Base-by-base conservation (phyloP, 495 filamentous ascomycete species). In the Hypoxylon intermedium region DNA sequence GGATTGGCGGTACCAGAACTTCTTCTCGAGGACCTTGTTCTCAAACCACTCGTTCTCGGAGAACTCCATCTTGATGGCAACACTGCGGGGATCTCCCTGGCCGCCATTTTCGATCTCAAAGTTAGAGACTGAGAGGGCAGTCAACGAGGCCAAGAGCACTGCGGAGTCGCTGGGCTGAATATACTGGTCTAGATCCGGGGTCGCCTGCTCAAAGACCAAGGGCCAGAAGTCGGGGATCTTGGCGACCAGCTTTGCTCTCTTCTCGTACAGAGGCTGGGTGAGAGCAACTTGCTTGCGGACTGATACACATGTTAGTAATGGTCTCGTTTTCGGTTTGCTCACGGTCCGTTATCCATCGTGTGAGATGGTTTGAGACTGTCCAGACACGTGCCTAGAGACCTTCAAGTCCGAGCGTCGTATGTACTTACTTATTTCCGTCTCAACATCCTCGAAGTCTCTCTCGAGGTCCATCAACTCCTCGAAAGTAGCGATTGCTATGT, bases 221-320 rank as follows among this genome's bases (percentile, higher is more conserved):
- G 88, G 77, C 93, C 93, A 97, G 85, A 97, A 97, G 77, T 90
- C 83, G 24, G 79, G 78, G 67, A 96, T 92, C 64, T 84, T 75
- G 50, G 81, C 72, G 53, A 90, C 80, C 52, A 89, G 71, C 66
- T 82, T 77, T n/a, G 81, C 77, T 69, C 93, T 89, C 75, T 87
- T 87, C 51, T 82, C 74, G 76, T 89, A 95, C 54, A 93, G 80
- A 21, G 88, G 82, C 36, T 75, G 72, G 42, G 71, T 74, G 47
- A 83, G 73, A 53, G 67, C 41, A 44, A 76, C 72, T 66, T 87
- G 82, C 58, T 85, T 74, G 59, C 84, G 82, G 58, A 87, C 86
- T 88, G 47, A 16, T 34, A 23, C 26, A 30, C 23, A 5, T 60
- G 58, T 70, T 23, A 68, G 54, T 43, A 48, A 40, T 5, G 7